Base-by-base conservation (phyloP, 345 rosid species). In the Adansonia digitata region DNA sequence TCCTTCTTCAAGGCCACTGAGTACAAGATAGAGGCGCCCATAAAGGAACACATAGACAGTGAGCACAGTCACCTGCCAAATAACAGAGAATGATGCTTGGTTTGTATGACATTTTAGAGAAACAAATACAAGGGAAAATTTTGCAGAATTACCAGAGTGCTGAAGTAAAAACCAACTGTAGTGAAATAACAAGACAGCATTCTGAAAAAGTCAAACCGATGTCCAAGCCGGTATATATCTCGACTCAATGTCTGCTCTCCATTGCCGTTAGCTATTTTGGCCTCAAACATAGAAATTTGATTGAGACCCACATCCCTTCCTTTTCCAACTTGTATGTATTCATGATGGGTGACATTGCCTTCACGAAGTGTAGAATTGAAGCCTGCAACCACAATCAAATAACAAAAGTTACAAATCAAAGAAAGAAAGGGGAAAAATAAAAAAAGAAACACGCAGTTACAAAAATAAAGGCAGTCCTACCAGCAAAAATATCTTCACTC, bases 291-390 rank as follows among this genome's bases (percentile, higher is more conserved):
- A 22, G 99, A 96, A 76, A 96, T 96, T 82, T 96, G 98, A 77
- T 96, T 96, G 52, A 96, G 91, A n/a, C 99, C 98, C 79, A 96
- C 99, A 83, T 93, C 98, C 80, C 99, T 92, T 45, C 98, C 99
- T 82, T 96, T 96, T 56, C 99, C 99, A 56, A 96, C 99, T 88
- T 96, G 99, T 82, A 92, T 93, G 82, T 96, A 96, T 63, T 96
- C 99, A 63, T 96, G 99, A 87, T 96, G 99, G 39, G 99, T 96
- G 65, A 96, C 97, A 87, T 96, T 96, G 77, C 99, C 99, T 88
- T 93, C 97, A 48, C 99, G 99, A 49, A 96, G 99, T 10, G 99
- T 96, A 68, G 99, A 93, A 81, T 93, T 93, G 86, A 92, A 96
- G 55, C 99, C 99, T 96, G 83, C 78, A 74, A 8, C 61, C 42